Conservation (phyloP, 2,329 filamentous ascomycete genomes). For the Neofusicoccum cordaticola region DNA sequence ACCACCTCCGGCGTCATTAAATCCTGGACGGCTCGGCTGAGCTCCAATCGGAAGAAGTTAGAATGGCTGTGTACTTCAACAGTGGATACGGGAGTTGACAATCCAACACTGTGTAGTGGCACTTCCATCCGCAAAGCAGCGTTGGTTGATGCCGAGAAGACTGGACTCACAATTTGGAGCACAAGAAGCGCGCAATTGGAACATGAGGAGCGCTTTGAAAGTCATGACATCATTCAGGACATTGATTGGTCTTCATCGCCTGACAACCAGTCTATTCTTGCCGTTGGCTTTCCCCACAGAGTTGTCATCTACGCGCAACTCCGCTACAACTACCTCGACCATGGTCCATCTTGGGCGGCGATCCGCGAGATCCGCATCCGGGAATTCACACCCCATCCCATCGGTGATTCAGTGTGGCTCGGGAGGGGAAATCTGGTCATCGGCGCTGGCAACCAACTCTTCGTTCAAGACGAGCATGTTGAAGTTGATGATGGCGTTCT, state of each 20-base stretch:
- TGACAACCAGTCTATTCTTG: conserved; percentile 81
- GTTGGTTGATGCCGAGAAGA: conserved; percentile 70
- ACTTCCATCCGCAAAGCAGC: conserved; percentile 86
- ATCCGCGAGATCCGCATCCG: conserved; percentile 79
- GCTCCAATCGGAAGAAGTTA: conserved; percentile 57
- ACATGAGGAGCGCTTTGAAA: conserved; percentile 71
- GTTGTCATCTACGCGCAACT: conserved; percentile 81
- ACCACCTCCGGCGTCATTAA: conserved; percentile 70
- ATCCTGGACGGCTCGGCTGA: conserved; percentile 80
- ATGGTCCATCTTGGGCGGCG: conserved; percentile 83
- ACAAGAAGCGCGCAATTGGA: conserved; percentile 77
- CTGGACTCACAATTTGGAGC: conserved; percentile 86
- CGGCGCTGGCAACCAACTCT: conserved; percentile 86
- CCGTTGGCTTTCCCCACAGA: conserved; percentile 87
- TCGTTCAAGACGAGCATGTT: conserved; percentile 77
- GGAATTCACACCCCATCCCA: conserved; percentile 81
- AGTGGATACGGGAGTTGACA: conserved; percentile 71
- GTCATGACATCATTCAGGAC: conserved; percentile 74
- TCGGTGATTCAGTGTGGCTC: conserved; percentile 91
- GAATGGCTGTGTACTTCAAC: conserved; percentile 82
- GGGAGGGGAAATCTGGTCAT: conserved; percentile 81
- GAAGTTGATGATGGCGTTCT: conserved; percentile 61
- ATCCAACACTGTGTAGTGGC: conserved; percentile 76
- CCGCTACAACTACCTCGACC: conserved; percentile 86
- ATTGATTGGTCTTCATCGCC: conserved; percentile 93